Evolutionary conservation across 2,329 filamentous ascomycete genomes (phyloP), one percentile per base, ranked within the genome.

Genomic region (Ophiostoma australiae): DNA sequence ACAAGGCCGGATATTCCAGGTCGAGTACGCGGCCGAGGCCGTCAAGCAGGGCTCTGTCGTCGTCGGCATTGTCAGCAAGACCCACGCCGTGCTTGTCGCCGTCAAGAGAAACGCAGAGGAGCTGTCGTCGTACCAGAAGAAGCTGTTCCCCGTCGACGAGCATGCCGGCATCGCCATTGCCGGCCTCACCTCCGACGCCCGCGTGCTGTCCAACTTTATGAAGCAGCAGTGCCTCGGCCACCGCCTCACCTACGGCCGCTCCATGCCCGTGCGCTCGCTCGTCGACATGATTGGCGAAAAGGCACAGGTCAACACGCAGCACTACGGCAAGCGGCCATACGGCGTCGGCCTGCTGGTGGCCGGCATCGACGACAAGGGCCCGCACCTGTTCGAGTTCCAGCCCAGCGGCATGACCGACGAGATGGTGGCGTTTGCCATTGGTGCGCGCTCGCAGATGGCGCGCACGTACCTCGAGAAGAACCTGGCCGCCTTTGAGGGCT

Each of bases 151-250:
- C 77, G 90, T 99, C 83, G 95, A 99, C 82, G 92, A 94, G 78
- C 95, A 99, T 82, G 90, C 95, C 77, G 95, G 94, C 76, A 90
- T 99, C 78, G 93, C 94, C 78, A 96, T 99, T 78, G 95, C 95
- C 76, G 95, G 95, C 77, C 92, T 99, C 74, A 95, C 95, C 76
- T 97, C 94, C 72, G 95, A 99, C 82, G 95, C 94, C 79, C 95
- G 95, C 78, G 95, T 99, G 77, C 93, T 99, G 77, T 97, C 94
- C 86, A 99, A 99, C 88, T 99, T 97, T 86, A 98, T 99, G 94
- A 98, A 97, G 86, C 93, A 97, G 84, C 95, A 98, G 84, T 97
- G 93, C 74, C 92, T 99, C 78, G 91, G 92, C 78, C 94, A 95
- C 77, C 93, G 94, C 81, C 90, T 99, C 77, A 97, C 93, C 72